Percentiles rank a stretch among this genome's conserved stretches.
Conservation (phyloP, 1,284 basidiomycete genomes). For the Xerocomus nothofagi region DNA sequence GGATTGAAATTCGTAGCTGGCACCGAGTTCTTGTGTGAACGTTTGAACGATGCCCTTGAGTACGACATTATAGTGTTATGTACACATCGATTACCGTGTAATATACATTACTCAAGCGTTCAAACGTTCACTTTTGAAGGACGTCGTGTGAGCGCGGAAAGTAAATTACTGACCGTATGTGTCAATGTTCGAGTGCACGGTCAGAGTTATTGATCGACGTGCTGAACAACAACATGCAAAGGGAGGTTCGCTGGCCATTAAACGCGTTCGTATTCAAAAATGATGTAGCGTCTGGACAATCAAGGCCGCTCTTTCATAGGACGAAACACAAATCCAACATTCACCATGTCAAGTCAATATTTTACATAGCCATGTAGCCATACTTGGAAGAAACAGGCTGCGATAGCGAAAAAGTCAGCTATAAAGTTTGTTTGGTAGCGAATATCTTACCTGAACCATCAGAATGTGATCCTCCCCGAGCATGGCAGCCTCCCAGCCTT, state of each 20-base stretch:
- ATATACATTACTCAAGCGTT: too few relatives aligned
- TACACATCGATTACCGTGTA: too few relatives aligned
- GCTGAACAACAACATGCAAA: too few relatives aligned
- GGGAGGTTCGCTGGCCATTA: too few relatives aligned
- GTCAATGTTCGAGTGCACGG: neutral
- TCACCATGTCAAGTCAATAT: neutral
- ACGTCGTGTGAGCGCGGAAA: too few relatives aligned
- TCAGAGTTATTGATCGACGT: too few relatives aligned
- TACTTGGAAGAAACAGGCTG: slow-evolving; percentile 20
- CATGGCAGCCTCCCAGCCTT: slow-evolving; percentile 33
- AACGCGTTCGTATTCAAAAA: neutral
- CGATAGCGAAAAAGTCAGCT: slow-evolving; percentile 4
- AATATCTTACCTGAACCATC: slow-evolving; percentile 28
- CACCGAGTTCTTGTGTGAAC: neutral
- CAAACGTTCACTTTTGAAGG: too few relatives aligned
- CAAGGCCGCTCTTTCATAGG: slow-evolving; percentile 26
- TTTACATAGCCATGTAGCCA: slow-evolving; percentile 33
- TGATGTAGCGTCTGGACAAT: slow-evolving; percentile 20
- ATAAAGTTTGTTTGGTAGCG: neutral
- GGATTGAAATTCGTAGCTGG: neutral
- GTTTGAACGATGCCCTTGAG: neutral
- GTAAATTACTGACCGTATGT: too few relatives aligned
- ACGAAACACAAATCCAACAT: slow-evolving; percentile 12
- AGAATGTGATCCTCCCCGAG: slow-evolving; percentile 35
- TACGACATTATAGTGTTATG: too few relatives aligned